Percentiles rank a stretch among this genome's conserved stretches.
Conservation (phyloP, 345 rosid genomes). For the Eutrema japonicum region DNA sequence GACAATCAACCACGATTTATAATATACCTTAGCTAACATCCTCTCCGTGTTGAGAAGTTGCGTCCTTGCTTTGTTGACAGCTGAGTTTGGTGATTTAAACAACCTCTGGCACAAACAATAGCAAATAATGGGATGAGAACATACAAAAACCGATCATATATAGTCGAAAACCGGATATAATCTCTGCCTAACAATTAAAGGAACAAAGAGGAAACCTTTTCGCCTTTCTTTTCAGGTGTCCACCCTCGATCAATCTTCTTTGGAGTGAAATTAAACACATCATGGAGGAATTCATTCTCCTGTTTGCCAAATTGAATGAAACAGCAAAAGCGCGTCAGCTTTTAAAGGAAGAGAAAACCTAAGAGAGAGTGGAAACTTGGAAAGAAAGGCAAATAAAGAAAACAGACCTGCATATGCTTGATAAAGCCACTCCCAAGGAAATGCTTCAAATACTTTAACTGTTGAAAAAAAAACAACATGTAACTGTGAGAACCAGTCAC, state of each 20-base stretch:
- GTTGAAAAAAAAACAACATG: conserved; percentile 32
- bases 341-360: not conserved
- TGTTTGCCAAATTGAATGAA: conserved; percentile 38
- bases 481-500: conserved; percentile 10
- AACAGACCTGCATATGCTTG: conserved; percentile 91
- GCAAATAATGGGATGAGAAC: not conserved
- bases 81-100: conserved; percentile 81
- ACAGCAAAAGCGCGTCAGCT: conserved; percentile 7
- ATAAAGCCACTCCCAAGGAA: conserved; percentile 92
- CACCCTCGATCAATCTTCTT: conserved; percentile 54
- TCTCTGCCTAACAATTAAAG: not conserved
- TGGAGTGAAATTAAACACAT: conserved; percentile 73
- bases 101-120: conserved; percentile 59
- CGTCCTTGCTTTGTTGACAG: conserved; percentile 82
- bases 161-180: not conserved
- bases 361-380: not conserved
- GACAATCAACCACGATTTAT: not conserved
- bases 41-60: conserved; percentile 79
- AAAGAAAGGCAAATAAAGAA: conserved; percentile 7
- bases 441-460: conserved; percentile 82
- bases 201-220: conserved; percentile 57
- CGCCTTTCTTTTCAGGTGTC: conserved; percentile 18
- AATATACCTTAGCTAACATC: conserved; percentile 66
- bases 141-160: not conserved
- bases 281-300: conserved; percentile 92